Conservation (phyloP, 257 asterid genomes). For the Solanum corneliomulleri region DNA sequence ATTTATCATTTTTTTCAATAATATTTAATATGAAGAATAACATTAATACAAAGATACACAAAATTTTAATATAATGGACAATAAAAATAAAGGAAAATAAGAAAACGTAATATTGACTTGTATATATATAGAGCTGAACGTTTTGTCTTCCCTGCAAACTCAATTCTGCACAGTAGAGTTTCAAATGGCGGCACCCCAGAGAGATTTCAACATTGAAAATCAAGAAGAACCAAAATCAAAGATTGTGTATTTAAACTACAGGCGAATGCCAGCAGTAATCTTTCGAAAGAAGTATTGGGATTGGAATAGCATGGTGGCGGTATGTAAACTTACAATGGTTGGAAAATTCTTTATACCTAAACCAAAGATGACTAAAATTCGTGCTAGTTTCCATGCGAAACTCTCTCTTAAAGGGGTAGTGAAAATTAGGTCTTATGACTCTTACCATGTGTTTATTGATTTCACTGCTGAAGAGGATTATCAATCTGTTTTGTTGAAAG, state of each 20-base stretch:
- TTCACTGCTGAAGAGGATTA: background rate
- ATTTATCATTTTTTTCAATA: too few species aligned
- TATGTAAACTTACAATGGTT: background rate
- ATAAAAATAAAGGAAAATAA: fast-evolving
- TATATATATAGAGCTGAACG: background rate
- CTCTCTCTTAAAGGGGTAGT: background rate
- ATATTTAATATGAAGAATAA: too few species aligned
- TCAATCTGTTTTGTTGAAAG: background rate
- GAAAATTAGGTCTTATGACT: background rate
- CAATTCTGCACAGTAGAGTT: background rate
- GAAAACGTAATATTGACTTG: background rate
- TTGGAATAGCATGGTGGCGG: background rate
- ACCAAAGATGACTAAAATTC: background rate
- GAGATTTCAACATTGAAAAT: background rate
- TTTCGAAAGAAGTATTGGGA: background rate
- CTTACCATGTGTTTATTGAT: background rate
- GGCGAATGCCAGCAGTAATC: background rate
- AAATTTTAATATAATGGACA: too few species aligned
- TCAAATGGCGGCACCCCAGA: background rate
- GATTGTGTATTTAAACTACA: background rate
- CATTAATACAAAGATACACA: too few species aligned
- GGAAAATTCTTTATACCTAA: background rate
- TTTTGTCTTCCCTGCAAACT: background rate
- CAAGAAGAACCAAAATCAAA: background rate
- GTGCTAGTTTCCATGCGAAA: background rate